A percentile compares a stretch with the other conserved stretches of the same genome.
These are phyloP conservation scores for Penicillium cataractarum DNA, from an alignment of 495 filamentous ascomycete genomes.

Conservation along the genomic window DNA sequence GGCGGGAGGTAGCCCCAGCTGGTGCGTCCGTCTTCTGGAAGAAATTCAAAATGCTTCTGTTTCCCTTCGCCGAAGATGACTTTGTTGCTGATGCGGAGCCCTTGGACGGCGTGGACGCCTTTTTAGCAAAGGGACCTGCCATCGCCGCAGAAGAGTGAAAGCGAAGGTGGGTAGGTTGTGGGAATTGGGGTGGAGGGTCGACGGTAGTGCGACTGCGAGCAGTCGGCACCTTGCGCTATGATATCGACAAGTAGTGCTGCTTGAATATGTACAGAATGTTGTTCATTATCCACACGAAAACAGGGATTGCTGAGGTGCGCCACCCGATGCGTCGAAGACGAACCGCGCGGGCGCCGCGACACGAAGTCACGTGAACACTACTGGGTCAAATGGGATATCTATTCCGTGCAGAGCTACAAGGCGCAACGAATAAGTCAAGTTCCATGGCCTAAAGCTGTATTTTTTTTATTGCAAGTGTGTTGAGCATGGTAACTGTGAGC, in stretches of 20 bases:
- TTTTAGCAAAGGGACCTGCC: constrained; percentile 30
- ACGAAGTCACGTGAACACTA: constrained; percentile 43
- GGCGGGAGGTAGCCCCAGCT: constrained; percentile 37
- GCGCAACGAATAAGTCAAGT: background rate
- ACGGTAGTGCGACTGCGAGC: background rate
- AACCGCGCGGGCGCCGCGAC: constrained; percentile 37
- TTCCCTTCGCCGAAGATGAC: constrained; percentile 48
- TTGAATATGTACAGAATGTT: constrained; percentile 14
- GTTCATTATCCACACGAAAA: constrained; percentile 3
- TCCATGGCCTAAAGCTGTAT: constrained; percentile 5
- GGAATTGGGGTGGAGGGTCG: background rate
- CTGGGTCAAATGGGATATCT: background rate
- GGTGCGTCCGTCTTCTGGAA: constrained; percentile 72
- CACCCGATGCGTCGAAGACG: constrained; percentile 10
- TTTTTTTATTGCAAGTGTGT: constrained; percentile 20
- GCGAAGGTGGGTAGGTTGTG: background rate
- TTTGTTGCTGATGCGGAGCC: constrained; percentile 6
- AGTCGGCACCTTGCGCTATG: background rate
- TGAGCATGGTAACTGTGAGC: constrained; percentile 14
- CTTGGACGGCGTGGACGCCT: constrained; percentile 37
- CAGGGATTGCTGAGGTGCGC: background rate
- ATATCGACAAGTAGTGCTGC: background rate
- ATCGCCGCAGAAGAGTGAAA: constrained; percentile 14
- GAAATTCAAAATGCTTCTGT: constrained; percentile 78
- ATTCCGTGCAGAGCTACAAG: constrained; percentile 2